Evolutionary conservation across 202 grass and related monocot species (phyloP), one percentile per base, ranked within the genome.

Genomic region (Digitaria exilis): DNA sequence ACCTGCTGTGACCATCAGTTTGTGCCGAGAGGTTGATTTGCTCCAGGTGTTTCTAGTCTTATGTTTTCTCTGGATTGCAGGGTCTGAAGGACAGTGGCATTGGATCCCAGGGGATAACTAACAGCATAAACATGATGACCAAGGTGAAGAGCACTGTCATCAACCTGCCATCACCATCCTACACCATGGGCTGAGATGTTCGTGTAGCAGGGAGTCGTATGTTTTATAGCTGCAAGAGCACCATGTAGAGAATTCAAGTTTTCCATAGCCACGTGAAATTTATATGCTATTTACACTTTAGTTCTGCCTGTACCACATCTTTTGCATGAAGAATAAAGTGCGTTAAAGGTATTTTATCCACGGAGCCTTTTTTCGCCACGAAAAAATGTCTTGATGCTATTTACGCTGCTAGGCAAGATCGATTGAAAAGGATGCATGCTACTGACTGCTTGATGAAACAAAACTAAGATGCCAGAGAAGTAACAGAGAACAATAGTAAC

Each of bases 91-190:
- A 98, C 80, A 98, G 96, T 69, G 96, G 96, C 29, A 98, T 98
- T 79, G 96, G 96, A 41, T 98, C 96, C 48, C 96, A 98, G 71
- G 96, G 96, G 44, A 98, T 98, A 71, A 95, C 91, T 45, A 98
- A 95, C 89, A 98, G 96, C 74, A 98, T 98, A 69, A 98, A 92
- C 77, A 98, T 98, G 96, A 98, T 98, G 96, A 93, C 91, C 41
- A 98, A 98, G 77, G 83, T 98, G 59, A 98, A 98, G 88, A 98
- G 93, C 85, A 93, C 85, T 49, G 96, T 98, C 35, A 95, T 98
- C 73, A 98, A 98, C 85, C 80, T 98, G 35, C 93, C 93, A 6
- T 89, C 87, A 28, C 91, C 96, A 35, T 92, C 92, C 78, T 98
- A 96, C 85, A 92, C 96, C 17, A 98, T 96, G 89, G 96, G 96